phyloP scores from a whole-genome alignment of 208 protist species.

The Trypanosoma lewisi region DNA sequence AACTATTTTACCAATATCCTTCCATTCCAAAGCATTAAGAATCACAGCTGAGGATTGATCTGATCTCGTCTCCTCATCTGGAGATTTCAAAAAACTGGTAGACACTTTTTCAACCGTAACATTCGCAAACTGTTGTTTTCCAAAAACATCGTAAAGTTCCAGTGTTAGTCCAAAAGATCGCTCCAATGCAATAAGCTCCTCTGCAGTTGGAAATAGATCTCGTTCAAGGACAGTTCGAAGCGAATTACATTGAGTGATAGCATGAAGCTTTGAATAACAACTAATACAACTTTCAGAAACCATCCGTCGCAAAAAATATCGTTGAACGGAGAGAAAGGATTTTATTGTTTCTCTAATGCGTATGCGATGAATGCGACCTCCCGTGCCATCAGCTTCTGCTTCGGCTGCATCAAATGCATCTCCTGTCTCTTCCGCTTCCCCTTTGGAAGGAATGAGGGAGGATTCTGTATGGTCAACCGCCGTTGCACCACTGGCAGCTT shows the following conservation, averaged over 20 bases:
- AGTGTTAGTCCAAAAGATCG: conserved; percentile 82
- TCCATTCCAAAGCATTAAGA: conserved; percentile 11
- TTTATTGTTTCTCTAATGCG: conserved; percentile 56
- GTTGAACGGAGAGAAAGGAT: conserved; percentile 44
- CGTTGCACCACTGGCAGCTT: not conserved
- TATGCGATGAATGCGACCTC: conserved; percentile 85
- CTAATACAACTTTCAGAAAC: conserved; percentile 70
- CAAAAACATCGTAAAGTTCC: conserved; percentile 73
- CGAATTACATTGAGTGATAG: conserved; percentile 36
- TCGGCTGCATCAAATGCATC: conserved; percentile 23
- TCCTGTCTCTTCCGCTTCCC: conserved; percentile 18
- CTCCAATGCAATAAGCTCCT: conserved; percentile 76
- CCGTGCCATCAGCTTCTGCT: conserved; percentile 72
- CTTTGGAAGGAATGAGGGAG: not conserved
- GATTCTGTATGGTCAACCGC: not conserved
- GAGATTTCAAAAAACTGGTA: not conserved
- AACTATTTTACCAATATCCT: conserved; percentile 49
- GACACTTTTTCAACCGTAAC: conserved; percentile 1
- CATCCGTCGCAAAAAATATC: conserved; percentile 59
- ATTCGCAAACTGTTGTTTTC: conserved; percentile 37
- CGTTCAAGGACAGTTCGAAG: conserved; percentile 55
- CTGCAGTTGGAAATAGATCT: conserved; percentile 68
- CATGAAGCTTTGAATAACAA: conserved; percentile 56
- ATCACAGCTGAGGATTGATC: conserved; percentile 7
- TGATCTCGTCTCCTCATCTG: not conserved